Conservation (phyloP, 177 flowering plant genomes). For the Telopea speciosissima region DNA sequence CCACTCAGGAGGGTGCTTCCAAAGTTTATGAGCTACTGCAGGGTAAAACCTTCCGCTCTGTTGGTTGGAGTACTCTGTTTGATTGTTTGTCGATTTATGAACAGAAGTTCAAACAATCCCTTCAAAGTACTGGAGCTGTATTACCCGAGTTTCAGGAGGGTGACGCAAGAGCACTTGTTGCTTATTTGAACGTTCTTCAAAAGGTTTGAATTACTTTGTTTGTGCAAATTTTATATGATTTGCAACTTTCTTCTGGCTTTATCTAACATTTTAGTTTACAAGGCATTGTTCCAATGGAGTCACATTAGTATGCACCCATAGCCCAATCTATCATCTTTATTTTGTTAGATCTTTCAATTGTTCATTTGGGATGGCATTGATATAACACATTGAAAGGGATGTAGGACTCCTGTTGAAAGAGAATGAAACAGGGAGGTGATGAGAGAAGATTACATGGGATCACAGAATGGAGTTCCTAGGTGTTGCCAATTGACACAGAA, state of each 20-base stretch:
- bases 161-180: constrained; percentile 97
- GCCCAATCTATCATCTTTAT: neutral
- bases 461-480: neutral
- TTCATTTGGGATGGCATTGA: neutral
- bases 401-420: neutral
- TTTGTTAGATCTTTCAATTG: neutral
- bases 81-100: constrained; percentile 86
- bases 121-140: constrained; percentile 65
- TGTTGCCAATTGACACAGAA: too few relatives aligned
- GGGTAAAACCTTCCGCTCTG: constrained; percentile 81
- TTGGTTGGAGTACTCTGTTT: constrained; percentile 91
- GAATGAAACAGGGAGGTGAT: too few relatives aligned
- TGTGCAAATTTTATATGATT: neutral
- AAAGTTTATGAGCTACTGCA: constrained; percentile 86
- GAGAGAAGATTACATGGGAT: neutral
- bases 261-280: neutral
- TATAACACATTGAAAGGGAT: too few relatives aligned
- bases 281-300: neutral
- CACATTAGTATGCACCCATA: neutral
- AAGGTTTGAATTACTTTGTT: constrained; percentile 45
- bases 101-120: constrained; percentile 78
- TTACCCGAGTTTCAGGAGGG: constrained; percentile 97
- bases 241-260: neutral
- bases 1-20: constrained; percentile 83
- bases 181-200: constrained; percentile 81